Evolutionary conservation across 2,329 filamentous ascomycete genomes (phyloP).

Genomic region (Sporothrix pallida): DNA sequence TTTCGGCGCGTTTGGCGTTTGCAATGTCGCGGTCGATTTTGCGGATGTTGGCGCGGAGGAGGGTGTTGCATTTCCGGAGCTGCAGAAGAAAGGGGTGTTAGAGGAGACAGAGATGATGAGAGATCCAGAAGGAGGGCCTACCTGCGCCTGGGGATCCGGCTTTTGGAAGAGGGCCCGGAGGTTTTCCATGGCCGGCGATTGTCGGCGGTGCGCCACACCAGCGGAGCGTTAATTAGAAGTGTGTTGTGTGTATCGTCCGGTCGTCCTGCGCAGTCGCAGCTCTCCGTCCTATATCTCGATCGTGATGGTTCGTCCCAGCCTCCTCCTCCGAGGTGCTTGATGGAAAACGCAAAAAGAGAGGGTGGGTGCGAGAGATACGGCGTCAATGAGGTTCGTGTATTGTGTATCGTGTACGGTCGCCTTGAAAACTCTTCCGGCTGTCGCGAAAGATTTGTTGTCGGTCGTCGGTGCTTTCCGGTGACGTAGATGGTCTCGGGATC

Average conservation of each 20-base stretch:
- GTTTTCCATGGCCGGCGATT: slow-evolving; percentile 73
- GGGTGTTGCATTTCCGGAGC: slow-evolving; percentile 93
- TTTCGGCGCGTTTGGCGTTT: slow-evolving; percentile 77
- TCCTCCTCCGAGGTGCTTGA: neutral
- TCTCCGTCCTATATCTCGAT: neutral
- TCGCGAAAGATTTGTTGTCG: neutral
- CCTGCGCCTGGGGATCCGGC: slow-evolving; percentile 91
- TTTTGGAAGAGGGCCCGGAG: slow-evolving; percentile 86
- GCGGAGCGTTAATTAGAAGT: neutral
- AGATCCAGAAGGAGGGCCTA: slow-evolving; percentile 50
- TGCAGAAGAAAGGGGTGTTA: slow-evolving; percentile 46
- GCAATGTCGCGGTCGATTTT: slow-evolving; percentile 93
- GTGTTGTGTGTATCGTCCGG: neutral
- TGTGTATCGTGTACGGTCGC: neutral
- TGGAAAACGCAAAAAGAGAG: neutral
- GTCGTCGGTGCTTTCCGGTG: neutral
- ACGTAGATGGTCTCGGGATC: neutral
- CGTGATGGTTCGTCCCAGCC: slow-evolving; percentile 2
- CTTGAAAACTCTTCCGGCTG: too few species aligned
- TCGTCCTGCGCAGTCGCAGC: too few species aligned
- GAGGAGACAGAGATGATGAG: neutral
- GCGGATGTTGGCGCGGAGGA: slow-evolving; percentile 88
- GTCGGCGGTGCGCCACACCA: neutral
- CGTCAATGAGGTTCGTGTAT: neutral
- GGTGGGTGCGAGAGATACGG: neutral